A percentile compares a stretch with the other conserved stretches of the same genome.
Conservation (phyloP, 176 grass and related monocot genomes). For the Aechmea fasciata region DNA sequence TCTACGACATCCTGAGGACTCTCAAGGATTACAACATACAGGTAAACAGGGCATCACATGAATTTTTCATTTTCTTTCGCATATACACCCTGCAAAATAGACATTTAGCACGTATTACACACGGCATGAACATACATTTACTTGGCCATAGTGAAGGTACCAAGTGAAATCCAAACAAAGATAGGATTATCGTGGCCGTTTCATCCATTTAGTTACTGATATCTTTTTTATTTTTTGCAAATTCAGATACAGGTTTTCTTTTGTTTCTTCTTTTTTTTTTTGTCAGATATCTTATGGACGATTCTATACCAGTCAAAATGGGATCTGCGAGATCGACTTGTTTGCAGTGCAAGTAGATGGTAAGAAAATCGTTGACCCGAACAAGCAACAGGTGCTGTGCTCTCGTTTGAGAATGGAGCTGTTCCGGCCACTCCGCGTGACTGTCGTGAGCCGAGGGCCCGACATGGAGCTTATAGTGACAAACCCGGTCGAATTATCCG, state of each 20-base stretch:
- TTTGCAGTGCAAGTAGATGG: conserved; percentile 67
- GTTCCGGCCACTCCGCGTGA: conserved; percentile 34
- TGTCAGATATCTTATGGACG: conserved; percentile 51
- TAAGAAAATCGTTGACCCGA: conserved; percentile 55
- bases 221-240: neutral
- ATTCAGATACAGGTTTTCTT: conserved; percentile 1
- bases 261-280: conserved; percentile 8
- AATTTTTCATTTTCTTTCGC: no score
- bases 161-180: no score
- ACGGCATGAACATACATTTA: no score
- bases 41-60: conserved; percentile 23
- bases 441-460: conserved; percentile 50
- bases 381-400: conserved; percentile 37
- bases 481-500: conserved; percentile 64
- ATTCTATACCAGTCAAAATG: conserved; percentile 57
- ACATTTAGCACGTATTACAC: no score
- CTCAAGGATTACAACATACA: conserved; percentile 81
- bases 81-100: no score
- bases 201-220: neutral
- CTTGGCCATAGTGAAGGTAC: no score
- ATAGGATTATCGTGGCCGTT: neutral
- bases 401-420: conserved; percentile 49
- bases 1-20: conserved; percentile 82
- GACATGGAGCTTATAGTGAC: conserved; percentile 66
- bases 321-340: conserved; percentile 60